Conservation (phyloP, 257 asterid species). For the Fraxinus americana region DNA sequence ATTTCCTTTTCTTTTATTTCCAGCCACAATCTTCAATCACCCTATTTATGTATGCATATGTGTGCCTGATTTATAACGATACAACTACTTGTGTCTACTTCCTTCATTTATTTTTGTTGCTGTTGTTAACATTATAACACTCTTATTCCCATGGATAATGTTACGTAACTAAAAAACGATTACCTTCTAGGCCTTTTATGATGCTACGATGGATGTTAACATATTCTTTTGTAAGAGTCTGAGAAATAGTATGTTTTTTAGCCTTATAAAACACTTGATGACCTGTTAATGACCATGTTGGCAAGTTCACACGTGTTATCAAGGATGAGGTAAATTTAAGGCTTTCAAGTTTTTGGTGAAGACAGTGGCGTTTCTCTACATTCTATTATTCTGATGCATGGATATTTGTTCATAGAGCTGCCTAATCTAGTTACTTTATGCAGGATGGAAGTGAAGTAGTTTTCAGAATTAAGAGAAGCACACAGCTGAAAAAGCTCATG, state of each 20-base stretch:
- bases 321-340: neutral
- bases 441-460: conserved; percentile 59
- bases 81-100: neutral
- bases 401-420: neutral
- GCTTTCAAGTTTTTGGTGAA: neutral
- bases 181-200: neutral
- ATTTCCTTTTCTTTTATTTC: neutral
- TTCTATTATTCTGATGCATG: neutral
- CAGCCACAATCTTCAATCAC: neutral
- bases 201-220: neutral
- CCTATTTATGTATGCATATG: neutral
- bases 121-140: neutral
- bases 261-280: neutral
- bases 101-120: neutral
- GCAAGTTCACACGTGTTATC: too few species aligned
- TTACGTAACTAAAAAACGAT: neutral
- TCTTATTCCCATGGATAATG: neutral
- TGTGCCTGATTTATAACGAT: neutral
- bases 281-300: neutral
- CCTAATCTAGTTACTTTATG: conserved; percentile 7
- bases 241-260: neutral
- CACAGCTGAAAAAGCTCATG: conserved; percentile 17
- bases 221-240: neutral
- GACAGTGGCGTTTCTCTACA: neutral
- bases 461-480: conserved; percentile 11